Conservation (phyloP, 345 rosid genomes). For the Citrus hindsii region DNA sequence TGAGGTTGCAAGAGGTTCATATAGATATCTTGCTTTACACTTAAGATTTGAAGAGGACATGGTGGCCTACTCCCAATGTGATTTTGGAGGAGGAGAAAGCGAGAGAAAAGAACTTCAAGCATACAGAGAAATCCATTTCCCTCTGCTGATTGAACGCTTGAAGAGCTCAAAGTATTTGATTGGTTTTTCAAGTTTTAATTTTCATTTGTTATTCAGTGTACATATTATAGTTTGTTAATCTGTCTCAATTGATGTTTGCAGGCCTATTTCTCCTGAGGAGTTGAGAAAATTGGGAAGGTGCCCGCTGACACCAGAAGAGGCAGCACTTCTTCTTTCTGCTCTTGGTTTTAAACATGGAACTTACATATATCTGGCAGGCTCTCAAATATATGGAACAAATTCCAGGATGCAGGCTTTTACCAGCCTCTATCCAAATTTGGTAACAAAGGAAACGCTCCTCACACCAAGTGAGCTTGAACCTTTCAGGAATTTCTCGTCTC, state of each 20-base stretch:
- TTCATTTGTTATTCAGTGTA: background rate
- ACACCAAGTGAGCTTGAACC: slow-evolving; percentile 72
- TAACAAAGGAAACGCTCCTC: slow-evolving; percentile 87
- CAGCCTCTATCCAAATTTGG: slow-evolving; percentile 72
- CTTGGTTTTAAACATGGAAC: slow-evolving; percentile 66
- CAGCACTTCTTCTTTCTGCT: slow-evolving; percentile 76
- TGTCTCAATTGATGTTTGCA: slow-evolving; percentile 15
- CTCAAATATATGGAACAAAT: slow-evolving; percentile 61
- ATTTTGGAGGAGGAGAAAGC: slow-evolving; percentile 75
- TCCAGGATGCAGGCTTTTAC: slow-evolving; percentile 72
- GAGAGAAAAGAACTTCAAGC: slow-evolving; percentile 77
- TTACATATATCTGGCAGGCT: slow-evolving; percentile 79
- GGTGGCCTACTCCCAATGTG: slow-evolving; percentile 91
- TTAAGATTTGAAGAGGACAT: slow-evolving; percentile 92
- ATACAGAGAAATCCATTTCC: slow-evolving; percentile 80
- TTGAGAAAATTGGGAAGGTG: slow-evolving; percentile 80
- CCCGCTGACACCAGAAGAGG: slow-evolving; percentile 98
- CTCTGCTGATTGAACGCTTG: slow-evolving; percentile 67
- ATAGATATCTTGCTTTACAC: slow-evolving; percentile 78
- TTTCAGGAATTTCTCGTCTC: slow-evolving; percentile 83
- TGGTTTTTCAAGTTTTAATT: background rate
- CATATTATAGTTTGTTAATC: background rate
- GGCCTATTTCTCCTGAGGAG: slow-evolving; percentile 53
- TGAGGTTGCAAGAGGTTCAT: slow-evolving; percentile 25
- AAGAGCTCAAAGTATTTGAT: slow-evolving; percentile 47